Conservation (phyloP, 768 basidiomycete genomes). For the Phanerochaete sordida region DNA sequence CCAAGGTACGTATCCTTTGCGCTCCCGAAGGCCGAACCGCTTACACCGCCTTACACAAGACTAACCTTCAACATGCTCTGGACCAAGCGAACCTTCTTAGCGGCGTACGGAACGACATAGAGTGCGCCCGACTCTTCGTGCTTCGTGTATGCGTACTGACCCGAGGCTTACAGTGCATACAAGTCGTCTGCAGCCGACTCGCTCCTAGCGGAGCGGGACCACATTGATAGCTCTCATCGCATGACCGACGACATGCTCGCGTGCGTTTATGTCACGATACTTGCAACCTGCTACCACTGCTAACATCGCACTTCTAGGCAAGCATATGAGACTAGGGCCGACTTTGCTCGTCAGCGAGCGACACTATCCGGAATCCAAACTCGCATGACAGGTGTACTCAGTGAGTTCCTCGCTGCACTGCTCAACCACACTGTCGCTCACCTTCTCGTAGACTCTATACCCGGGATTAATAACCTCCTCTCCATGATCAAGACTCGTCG, state of each 20-base stretch:
- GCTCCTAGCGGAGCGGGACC: conserved; percentile 80
- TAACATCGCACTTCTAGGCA: conserved; percentile 50
- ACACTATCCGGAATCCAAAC: conserved; percentile 77
- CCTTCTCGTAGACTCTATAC: conserved; percentile 64
- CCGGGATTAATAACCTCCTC: conserved; percentile 90
- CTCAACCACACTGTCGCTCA: not conserved
- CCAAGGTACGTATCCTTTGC: conserved; percentile 52
- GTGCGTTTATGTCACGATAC: conserved; percentile 41
- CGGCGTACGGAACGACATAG: conserved; percentile 94
- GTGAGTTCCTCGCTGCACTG: conserved; percentile 41
- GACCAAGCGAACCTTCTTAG: conserved; percentile 85
- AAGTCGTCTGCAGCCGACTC: conserved; percentile 87
- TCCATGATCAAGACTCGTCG: conserved; percentile 91
- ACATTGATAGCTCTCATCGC: conserved; percentile 88
- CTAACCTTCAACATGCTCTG: conserved; percentile 77
- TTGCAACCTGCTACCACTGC: conserved; percentile 2
- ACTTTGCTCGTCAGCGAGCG: conserved; percentile 80
- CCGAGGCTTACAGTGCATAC: conserved; percentile 60
- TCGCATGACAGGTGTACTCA: conserved; percentile 79
- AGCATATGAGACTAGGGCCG: conserved; percentile 94
- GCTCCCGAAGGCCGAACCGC: not conserved
- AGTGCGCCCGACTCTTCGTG: conserved; percentile 45
- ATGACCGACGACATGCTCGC: conserved; percentile 93
- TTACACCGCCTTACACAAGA: conserved; percentile 34
- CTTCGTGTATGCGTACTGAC: not conserved